Evolutionary conservation across 2,329 filamentous ascomycete species (phyloP).

Genomic region (Fusarium compactum): DNA sequence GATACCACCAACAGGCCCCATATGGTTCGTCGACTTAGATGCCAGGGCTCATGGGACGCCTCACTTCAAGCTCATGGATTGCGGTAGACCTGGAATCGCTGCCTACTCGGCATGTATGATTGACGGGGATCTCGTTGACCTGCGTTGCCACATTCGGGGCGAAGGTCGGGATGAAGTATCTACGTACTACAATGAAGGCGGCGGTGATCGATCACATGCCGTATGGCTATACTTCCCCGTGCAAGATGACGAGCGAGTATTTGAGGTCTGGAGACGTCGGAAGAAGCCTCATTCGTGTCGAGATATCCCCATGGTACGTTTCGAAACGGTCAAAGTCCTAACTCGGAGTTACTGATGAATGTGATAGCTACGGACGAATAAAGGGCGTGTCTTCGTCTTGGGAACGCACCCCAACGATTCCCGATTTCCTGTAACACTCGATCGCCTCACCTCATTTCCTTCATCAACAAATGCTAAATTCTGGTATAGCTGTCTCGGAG

Average conservation of each 20-base stretch:
- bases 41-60: background rate
- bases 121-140: conserved; percentile 11
- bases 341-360: background rate
- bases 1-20: background rate
- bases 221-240: conserved; percentile 23
- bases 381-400: conserved; percentile 11
- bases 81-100: background rate
- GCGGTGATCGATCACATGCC: conserved; percentile 2
- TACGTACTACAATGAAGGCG: background rate
- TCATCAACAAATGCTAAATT: background rate
- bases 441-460: conserved; percentile 8
- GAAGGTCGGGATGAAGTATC: background rate
- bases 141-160: background rate
- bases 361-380: conserved; percentile 16
- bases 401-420: background rate
- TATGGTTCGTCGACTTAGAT: conserved; percentile 9
- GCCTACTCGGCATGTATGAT: conserved; percentile 20
- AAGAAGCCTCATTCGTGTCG: conserved; percentile 6
- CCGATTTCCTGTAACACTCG: background rate
- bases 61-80: conserved; percentile 7
- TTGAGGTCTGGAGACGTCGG: conserved; percentile 18
- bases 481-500: conserved; percentile 8
- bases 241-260: background rate
- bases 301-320: conserved; percentile 13
- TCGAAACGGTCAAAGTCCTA: rapidly evolving